Percentiles rank a stretch among this genome's conserved stretches.
phyloP scores from a whole-genome alignment of 2,329 filamentous ascomycete genomes.

The Fusarium drepaniforme region DNA sequence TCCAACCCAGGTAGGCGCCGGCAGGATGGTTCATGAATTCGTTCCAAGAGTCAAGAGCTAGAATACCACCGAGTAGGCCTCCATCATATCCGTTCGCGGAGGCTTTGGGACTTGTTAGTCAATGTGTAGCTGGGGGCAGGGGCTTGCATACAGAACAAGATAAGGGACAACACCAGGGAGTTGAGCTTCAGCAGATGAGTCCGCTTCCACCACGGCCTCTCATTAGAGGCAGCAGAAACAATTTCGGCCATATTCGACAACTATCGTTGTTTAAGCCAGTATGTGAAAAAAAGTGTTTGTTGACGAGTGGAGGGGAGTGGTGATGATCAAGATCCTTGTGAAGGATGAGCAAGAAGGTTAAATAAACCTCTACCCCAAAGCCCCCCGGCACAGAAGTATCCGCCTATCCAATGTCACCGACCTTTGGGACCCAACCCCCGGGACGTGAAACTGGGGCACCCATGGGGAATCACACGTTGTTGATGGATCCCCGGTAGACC shows the following conservation, averaged over 20 bases:
- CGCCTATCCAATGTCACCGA: background rate
- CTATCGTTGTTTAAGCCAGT: background rate
- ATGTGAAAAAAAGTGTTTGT: background rate
- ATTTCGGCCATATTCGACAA: background rate
- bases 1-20: constrained; percentile 39
- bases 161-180: constrained; percentile 28
- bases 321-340: background rate
- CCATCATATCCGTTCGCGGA: constrained; percentile 33
- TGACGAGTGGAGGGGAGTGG: background rate
- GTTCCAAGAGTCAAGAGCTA: constrained; percentile 38
- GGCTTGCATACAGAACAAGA: constrained; percentile 25
- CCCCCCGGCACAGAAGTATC: background rate
- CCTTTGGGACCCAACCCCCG: constrained; percentile 1
- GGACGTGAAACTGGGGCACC: constrained; percentile 10
- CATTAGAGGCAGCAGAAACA: background rate
- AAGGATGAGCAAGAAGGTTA: background rate
- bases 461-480: constrained; percentile 29
- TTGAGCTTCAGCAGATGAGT: constrained; percentile 29
- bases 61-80: constrained; percentile 20
- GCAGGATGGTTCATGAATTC: constrained; percentile 33
- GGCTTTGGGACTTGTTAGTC: background rate
- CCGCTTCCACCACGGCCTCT: constrained; percentile 28
- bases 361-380: background rate
- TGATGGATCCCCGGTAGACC: constrained; percentile 3
- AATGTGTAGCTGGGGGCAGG: background rate